Percentiles rank a stretch among this genome's conserved stretches.
These are phyloP conservation scores for Phytophthora cactorum DNA, from an alignment of 352 stramenopile species.

Conservation along the genomic window DNA sequence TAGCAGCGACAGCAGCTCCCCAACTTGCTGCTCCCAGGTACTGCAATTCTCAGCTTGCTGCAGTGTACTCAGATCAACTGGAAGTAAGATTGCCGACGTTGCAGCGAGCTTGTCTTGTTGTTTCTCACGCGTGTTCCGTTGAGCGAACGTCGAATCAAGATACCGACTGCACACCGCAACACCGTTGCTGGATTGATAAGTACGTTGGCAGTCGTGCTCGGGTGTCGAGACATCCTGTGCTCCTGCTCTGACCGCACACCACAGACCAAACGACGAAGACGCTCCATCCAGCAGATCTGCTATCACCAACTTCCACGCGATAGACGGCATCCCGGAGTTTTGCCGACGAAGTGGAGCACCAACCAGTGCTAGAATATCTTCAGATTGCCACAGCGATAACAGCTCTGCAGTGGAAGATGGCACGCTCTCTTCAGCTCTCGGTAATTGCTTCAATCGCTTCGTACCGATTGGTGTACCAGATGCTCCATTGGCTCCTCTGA, in stretches of 20 bases:
- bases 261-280: conserved; percentile 71
- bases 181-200: conserved; percentile 26
- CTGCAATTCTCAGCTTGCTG: conserved; percentile 36
- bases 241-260: conserved; percentile 68
- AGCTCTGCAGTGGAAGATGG: conserved; percentile 25
- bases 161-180: conserved; percentile 68
- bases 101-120: conserved; percentile 48
- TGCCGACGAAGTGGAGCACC: conserved; percentile 29
- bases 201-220: conserved; percentile 37
- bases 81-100: conserved; percentile 60
- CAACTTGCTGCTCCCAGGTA: conserved; percentile 54
- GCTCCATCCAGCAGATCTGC: conserved; percentile 68
- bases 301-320: conserved; percentile 76
- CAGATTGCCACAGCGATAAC: conserved; percentile 31
- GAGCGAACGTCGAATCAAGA: conserved; percentile 46
- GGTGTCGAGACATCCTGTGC: conserved; percentile 37
- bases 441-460: conserved; percentile 34
- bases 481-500: conserved; percentile 23
- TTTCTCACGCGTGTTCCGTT: conserved; percentile 21
- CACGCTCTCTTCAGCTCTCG: conserved; percentile 5
- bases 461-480: conserved; percentile 26
- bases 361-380: conserved; percentile 50
- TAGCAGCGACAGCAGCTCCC: conserved; percentile 39
- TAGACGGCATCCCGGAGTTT: conserved; percentile 22
- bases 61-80: conserved; percentile 58